Evolutionary conservation across 768 basidiomycete genomes (phyloP), one percentile per base, ranked within the genome.

Genomic region (Tylopilus cervinicoccineus): DNA sequence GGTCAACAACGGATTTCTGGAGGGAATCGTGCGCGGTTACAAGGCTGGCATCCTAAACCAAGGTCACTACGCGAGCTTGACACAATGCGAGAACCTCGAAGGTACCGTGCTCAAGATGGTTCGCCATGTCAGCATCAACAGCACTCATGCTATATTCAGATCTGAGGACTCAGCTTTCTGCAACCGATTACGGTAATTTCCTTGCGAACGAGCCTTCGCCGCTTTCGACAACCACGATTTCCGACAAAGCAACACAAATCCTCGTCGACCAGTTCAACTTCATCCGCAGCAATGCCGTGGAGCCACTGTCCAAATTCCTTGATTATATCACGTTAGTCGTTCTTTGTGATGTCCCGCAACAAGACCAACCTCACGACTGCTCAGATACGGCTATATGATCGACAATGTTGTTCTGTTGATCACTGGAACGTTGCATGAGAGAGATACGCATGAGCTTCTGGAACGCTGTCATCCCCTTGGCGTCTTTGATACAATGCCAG

Each of bases 201-300:
- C 85, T 99, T 38, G 85, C 95, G 24, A 97, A 97, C 61, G 96
- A 99, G 66, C 86, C 95, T 3, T 78, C 92, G 22, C 94, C 93
- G 12, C 79, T 97, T 47, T 88, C 91, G 47, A 96, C 95, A 8
- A 85, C 92, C 9, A 93, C 91, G 41, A 97, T 98, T 63, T 81
- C 91, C n/a, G 94, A 95, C 71, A 93, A 87, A 71, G 95, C 96
- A 24, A 97, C 93, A 3, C 88, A 93, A 64, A 76, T 90, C 53
- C 83, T 99, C 27, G 94, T 99, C 24, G 88, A 96, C 67, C 96
- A 98, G 68, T 98, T 99, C 79, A 91, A 94, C 69, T 98, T 87
- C 67, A 70, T 98, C 48, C 77, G 91, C 48, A 86, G 75, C 59
- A 97, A 98, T 70, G 86, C 96, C 5, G 89, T 93, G 24, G 86